These are phyloP conservation scores for Drechslera avenae DNA, from an alignment of 2,329 filamentous ascomycete genomes.

Conservation along the genomic window DNA sequence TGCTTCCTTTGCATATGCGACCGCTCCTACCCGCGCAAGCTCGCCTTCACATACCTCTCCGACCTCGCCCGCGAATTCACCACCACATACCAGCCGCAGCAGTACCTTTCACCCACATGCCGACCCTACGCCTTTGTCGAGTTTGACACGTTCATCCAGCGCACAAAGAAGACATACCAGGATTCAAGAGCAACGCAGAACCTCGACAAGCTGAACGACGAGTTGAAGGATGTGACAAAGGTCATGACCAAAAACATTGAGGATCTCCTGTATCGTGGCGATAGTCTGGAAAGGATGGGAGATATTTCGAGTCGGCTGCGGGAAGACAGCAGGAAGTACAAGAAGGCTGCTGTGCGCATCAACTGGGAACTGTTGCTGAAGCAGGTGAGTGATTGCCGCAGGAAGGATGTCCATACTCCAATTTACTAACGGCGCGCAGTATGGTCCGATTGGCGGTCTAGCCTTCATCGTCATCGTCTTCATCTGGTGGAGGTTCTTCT, in stretches of 20 bases:
- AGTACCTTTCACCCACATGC: conserved; percentile 74
- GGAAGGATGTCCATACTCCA: neutral
- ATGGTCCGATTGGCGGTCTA: conserved; percentile 84
- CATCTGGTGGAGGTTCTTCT: conserved; percentile 94
- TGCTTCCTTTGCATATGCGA: conserved; percentile 95
- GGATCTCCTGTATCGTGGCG: conserved; percentile 91
- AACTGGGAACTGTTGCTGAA: conserved; percentile 97
- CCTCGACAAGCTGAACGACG: conserved; percentile 92
- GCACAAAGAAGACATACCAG: conserved; percentile 91
- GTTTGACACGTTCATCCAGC: conserved; percentile 95
- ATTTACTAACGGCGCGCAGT: conserved; percentile 55
- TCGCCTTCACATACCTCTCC: conserved; percentile 96
- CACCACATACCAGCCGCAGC: conserved; percentile 74
- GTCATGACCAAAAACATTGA: conserved; percentile 99
- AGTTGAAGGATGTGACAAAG: conserved; percentile 95
- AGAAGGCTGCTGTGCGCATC: conserved; percentile 88
- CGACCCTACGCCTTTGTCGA: conserved; percentile 97
- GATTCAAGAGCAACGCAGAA: conserved; percentile 90
- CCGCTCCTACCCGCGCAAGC: conserved; percentile 91
- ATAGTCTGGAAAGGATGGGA: conserved; percentile 95
- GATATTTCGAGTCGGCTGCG: conserved; percentile 85
- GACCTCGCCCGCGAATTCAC: conserved; percentile 91
- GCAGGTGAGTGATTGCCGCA: conserved; percentile 61
- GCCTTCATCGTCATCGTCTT: conserved; percentile 84
- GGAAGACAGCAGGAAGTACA: conserved; percentile 95